Conservation (phyloP, 768 basidiomycete species). For the Calvatia gigantea region DNA sequence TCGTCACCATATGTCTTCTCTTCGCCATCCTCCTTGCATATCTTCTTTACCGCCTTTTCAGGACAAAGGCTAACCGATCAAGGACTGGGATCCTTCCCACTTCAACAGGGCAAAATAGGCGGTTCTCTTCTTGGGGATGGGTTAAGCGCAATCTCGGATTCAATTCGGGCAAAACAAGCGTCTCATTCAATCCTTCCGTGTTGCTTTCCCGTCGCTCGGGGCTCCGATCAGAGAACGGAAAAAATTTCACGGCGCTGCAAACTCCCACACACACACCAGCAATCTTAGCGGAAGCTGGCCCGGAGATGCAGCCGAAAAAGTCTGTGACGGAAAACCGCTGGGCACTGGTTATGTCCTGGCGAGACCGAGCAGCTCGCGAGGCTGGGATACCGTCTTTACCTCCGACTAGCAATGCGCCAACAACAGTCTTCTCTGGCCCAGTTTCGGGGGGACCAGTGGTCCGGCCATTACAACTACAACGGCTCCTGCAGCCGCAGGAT, state of each 20-base stretch:
- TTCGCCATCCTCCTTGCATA: constrained; percentile 4
- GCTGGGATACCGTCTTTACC: constrained; percentile 9
- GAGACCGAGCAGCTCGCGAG: constrained; percentile 2
- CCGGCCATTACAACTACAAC: neutral
- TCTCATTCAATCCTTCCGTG: constrained; percentile 3
- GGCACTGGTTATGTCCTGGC: constrained; percentile 9
- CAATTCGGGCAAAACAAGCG: neutral
- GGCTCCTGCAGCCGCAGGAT: neutral
- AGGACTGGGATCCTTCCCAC: neutral
- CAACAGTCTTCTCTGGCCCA: neutral
- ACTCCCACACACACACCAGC: neutral
- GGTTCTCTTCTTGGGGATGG: neutral
- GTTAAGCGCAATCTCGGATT: neutral
- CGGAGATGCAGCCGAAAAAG: neutral
- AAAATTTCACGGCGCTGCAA: neutral
- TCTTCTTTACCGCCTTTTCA: constrained; percentile 1
- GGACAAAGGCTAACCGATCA: neutral
- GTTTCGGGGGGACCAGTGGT: neutral
- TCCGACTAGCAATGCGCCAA: constrained; percentile 8
- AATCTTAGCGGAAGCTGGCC: neutral
- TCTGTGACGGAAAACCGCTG: neutral
- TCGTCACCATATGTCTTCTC: constrained; percentile 6
- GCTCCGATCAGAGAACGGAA: neutral
- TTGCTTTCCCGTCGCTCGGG: neutral
- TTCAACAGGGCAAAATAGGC: neutral